Evolutionary conservation across 2,329 filamentous ascomycete genomes (phyloP).

Genomic region (Aspergillus quadrilineatus): DNA sequence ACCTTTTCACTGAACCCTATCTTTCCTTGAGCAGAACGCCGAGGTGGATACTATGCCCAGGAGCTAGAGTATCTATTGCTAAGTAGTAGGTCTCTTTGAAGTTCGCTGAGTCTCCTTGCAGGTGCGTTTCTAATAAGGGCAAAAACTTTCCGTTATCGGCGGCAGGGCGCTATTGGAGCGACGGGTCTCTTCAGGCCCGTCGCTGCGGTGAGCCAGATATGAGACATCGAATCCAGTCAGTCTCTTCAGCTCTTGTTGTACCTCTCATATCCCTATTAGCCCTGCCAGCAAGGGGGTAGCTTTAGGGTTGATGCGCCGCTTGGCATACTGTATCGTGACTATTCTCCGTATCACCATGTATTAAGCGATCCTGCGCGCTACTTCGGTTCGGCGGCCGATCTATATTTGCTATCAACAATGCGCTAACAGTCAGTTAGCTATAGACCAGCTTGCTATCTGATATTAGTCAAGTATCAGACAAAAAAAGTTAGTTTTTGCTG

Average conservation of each 20-base stretch:
- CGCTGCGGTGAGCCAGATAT: neutral
- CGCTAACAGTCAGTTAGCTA: neutral
- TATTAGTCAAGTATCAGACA: neutral
- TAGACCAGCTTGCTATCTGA: neutral
- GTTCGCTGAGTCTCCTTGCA: slow-evolving; percentile 18
- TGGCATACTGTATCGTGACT: neutral
- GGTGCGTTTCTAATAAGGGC: slow-evolving; percentile 5
- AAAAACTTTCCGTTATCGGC: neutral
- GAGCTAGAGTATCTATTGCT: neutral
- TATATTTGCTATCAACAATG: neutral
- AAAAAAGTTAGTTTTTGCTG: neutral
- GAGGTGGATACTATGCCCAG: neutral
- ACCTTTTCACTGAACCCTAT: neutral
- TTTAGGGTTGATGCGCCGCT: neutral
- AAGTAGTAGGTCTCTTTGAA: neutral
- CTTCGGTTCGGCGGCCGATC: neutral
- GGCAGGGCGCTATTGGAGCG: neutral
- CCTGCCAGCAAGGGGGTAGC: slow-evolving; percentile 13
- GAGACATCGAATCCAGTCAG: slow-evolving; percentile 8
- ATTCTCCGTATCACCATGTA: slow-evolving; percentile 5
- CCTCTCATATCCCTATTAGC: slow-evolving; percentile 9
- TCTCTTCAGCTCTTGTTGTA: neutral
- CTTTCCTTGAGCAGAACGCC: neutral
- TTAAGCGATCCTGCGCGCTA: neutral
- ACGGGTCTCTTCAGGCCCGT: neutral